Evolutionary conservation across 306 rosid genomes (phyloP), one percentile per base, ranked within the genome.

Genomic region (Rubus idaeus): DNA sequence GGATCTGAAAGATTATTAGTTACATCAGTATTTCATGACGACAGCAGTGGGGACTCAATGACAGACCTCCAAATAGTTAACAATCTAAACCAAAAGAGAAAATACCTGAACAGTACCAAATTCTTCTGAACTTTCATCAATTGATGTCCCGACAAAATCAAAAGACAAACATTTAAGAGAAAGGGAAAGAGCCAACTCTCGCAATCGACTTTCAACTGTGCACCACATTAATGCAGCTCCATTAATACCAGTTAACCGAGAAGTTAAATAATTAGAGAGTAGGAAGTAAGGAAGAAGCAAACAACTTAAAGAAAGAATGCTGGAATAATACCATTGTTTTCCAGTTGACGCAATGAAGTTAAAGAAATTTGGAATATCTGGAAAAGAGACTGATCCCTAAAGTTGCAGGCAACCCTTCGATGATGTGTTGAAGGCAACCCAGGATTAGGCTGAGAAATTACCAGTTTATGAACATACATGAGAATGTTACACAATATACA

Each of bases 71-170:
- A 78, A 83, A 50, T 11, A 30, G 26, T 58, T 74, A 60, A 57
- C 30, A 39, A 63, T 37, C 20, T 18, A 81, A 74, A 77, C 21
- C 2, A 68, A 76, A 66, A 37, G 26, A 77, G 18, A 17, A 45
- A 77, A 79, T 81, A 95, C 99, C 99, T 95, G 99, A 79, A 95
- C 97, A 20, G 99, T 95, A 65, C 99, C 99, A 81, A 95, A 95
- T 81, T 95, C 99, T 78, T 95, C 99, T 14, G 99, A 95, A 85
- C 99, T 95, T 88, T 95, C 99, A 83, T 95, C 99, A 74, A 95
- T 80, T 66, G 99, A 90, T 65, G 99, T 90, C 85, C 97, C 99
- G 80, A 95, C 97, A 87, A 95, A 95, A 88, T 95, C 99, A 87
- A 95, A 95, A 56, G 97, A 92, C 79, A 95, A 77, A 79, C 99